phyloP scores from a whole-genome alignment of 805 yeast species.

The Tetrapisispora phaffii region DNA sequence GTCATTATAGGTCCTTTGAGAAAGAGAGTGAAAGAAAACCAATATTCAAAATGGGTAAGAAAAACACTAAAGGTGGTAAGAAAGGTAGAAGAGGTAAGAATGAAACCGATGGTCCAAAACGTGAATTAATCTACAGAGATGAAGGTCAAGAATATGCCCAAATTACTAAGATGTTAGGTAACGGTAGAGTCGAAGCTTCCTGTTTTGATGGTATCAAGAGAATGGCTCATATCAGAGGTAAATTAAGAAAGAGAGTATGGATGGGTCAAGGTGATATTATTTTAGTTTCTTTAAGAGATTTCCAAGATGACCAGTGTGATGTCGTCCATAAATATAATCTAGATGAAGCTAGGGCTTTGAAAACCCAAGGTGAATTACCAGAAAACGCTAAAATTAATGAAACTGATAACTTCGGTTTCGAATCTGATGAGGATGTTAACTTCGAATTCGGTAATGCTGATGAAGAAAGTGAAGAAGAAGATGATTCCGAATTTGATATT shows the following conservation, averaged over 20 bases:
- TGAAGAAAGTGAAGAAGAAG: constrained; percentile 64
- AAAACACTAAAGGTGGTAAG: constrained; percentile 60
- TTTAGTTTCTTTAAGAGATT: constrained; percentile 90
- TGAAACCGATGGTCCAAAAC: constrained; percentile 79
- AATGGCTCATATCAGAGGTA: constrained; percentile 97
- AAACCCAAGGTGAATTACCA: constrained; percentile 93
- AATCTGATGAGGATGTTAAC: constrained; percentile 94
- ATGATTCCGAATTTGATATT: constrained; percentile 61
- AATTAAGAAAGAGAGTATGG: constrained; percentile 99
- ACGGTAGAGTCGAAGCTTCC: constrained; percentile 89
- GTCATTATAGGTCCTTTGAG: no score
- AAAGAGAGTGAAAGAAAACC: background rate
- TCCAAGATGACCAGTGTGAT: constrained; percentile 97
- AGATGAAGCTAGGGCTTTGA: constrained; percentile 95
- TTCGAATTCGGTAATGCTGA: constrained; percentile 95
- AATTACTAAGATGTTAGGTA: constrained; percentile 95
- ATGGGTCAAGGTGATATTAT: constrained; percentile 98
- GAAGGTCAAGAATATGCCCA: constrained; percentile 99
- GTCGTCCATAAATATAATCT: constrained; percentile 93
- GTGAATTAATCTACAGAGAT: constrained; percentile 85
- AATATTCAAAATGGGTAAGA: constrained; percentile 27
- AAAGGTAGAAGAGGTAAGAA: constrained; percentile 97
- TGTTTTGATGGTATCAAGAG: constrained; percentile 93
- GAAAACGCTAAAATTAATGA: constrained; percentile 95
- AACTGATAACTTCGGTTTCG: constrained; percentile 93